phyloP scores from a whole-genome alignment of 176 grass and related monocot species.

The Eragrostis nindensis region DNA sequence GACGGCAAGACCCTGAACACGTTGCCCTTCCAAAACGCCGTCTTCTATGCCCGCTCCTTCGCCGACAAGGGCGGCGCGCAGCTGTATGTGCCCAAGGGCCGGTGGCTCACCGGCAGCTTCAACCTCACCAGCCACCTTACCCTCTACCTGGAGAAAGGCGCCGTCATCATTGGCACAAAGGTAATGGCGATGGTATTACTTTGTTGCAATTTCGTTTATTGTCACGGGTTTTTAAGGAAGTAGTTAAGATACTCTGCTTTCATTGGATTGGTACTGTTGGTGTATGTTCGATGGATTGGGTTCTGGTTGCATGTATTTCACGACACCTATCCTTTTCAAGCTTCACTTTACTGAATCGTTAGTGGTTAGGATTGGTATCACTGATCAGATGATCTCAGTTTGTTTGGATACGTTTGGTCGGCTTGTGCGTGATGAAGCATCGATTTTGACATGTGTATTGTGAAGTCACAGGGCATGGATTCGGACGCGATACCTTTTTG shows the following conservation, averaged over 20 bases:
- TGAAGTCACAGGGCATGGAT: slow-evolving; percentile 29
- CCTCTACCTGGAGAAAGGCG: slow-evolving; percentile 80
- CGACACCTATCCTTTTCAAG: slow-evolving; percentile 45
- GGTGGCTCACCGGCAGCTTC: slow-evolving; percentile 97
- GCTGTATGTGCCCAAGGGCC: slow-evolving; percentile 83
- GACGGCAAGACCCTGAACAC: slow-evolving; percentile 84
- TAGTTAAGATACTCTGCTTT: slow-evolving; percentile 31
- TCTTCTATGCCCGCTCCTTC: slow-evolving; percentile 89
- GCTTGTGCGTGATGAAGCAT: slow-evolving; percentile 31
- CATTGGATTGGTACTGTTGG: not conserved
- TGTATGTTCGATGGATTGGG: not conserved
- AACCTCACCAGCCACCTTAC: slow-evolving; percentile 92
- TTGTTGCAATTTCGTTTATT: slow-evolving; percentile 20
- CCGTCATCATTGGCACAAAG: slow-evolving; percentile 70
- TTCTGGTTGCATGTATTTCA: slow-evolving; percentile 41
- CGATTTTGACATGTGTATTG: slow-evolving; percentile 47
- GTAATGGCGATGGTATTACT: slow-evolving; percentile 32
- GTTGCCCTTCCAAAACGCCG: slow-evolving; percentile 85
- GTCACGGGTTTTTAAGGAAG: slow-evolving; percentile 36
- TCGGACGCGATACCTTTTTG: slow-evolving; percentile 23
- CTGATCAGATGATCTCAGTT: slow-evolving; percentile 26
- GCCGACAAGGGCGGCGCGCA: slow-evolving; percentile 93
- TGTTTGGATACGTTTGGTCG: slow-evolving; percentile 51
- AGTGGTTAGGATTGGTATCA: slow-evolving; percentile 36
- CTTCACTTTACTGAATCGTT: slow-evolving; percentile 44